These are phyloP conservation scores for Hansenula lynferdii DNA, from an alignment of 1,139 yeast genomes.

Conservation along the genomic window DNA sequence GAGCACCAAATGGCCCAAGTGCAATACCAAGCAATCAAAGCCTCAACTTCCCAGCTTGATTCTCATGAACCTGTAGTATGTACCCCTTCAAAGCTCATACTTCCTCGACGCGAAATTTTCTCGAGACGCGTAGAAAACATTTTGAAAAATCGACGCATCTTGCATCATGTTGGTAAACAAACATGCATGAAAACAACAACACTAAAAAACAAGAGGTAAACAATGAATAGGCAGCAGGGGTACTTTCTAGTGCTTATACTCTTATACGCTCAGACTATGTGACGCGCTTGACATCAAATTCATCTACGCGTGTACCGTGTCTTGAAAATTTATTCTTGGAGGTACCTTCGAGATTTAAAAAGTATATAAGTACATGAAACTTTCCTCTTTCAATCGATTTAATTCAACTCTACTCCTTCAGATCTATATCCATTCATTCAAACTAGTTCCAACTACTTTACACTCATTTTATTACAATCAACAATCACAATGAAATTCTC, in stretches of 20 bases:
- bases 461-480: conserved; percentile 9
- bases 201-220: background rate
- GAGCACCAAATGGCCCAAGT: no score
- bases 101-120: no score
- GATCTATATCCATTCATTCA: background rate
- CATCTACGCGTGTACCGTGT: no score
- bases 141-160: background rate
- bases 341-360: background rate
- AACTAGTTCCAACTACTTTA: conserved; percentile 1
- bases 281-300: no score
- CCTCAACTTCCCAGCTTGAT: no score
- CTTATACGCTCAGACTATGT: no score
- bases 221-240: background rate
- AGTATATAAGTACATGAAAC: background rate
- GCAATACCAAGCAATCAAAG: no score
- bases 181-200: background rate
- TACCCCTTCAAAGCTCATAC: no score
- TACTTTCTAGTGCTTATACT: no score
- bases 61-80: no score
- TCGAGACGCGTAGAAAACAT: background rate
- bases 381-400: background rate
- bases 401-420: background rate
- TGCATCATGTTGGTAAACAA: background rate
- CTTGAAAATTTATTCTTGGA: no score
- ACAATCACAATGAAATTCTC: conserved; percentile 29